phyloP scores from a whole-genome alignment of 2,329 filamentous ascomycete genomes.

The Trichoderma atrobrunneum region DNA sequence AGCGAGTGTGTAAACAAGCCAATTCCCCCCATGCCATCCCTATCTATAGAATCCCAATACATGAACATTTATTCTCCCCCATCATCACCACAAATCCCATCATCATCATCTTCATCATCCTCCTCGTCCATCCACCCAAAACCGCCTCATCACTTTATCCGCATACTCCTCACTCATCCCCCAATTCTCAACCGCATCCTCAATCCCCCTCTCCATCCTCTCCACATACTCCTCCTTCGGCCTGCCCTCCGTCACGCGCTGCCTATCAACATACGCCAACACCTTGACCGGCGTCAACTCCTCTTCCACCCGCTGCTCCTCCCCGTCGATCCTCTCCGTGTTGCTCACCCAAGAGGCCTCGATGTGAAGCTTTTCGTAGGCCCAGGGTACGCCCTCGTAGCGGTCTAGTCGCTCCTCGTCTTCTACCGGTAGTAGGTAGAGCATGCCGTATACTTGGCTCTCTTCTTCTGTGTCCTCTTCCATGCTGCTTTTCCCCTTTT shows the following conservation, averaged over 20 bases:
- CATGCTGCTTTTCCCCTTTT: conserved; percentile 17
- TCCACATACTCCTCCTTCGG: conserved; percentile 58
- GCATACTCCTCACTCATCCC: conserved; percentile 58
- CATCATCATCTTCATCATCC: no score
- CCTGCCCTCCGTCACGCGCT: conserved; percentile 35
- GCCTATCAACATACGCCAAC: conserved; percentile 59
- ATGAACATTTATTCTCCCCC: neutral
- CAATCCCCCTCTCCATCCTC: conserved; percentile 62
- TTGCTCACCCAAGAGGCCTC: conserved; percentile 30
- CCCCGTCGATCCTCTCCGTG: conserved; percentile 1
- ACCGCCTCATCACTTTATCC: conserved; percentile 51
- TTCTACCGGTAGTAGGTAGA: conserved; percentile 49
- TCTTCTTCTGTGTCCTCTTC: conserved; percentile 5
- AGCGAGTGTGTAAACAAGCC: neutral
- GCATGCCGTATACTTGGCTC: conserved; percentile 53
- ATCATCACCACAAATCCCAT: neutral
- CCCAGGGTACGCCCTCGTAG: conserved; percentile 62
- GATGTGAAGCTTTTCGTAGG: conserved; percentile 53
- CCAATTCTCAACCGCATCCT: conserved; percentile 52
- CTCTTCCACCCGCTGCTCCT: conserved; percentile 7
- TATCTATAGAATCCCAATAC: neutral
- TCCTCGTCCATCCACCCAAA: conserved; percentile 25
- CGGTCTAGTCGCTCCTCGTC: conserved; percentile 54
- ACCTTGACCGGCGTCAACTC: conserved; percentile 32
- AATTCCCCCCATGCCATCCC: neutral